Base-by-base conservation (phyloP, 192 early-diverging fungal genomes). In the Coemansia sp. region DNA sequence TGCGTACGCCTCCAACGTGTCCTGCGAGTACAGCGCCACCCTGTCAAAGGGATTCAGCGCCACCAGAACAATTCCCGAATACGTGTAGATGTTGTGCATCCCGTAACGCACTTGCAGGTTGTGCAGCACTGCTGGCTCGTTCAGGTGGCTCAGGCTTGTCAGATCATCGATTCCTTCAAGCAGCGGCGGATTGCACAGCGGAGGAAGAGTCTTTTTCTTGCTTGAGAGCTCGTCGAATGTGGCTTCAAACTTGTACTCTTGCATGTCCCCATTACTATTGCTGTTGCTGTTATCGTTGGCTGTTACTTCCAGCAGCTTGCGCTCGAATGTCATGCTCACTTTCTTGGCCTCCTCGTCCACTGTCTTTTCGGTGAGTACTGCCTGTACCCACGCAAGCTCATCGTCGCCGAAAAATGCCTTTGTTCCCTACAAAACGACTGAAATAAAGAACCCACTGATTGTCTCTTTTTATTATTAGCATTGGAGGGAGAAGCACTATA, bases 51-150 rank as follows among this genome's bases (percentile, higher is more conserved):
- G 97, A 69, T 99, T 99, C 73, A 95, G 91, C 48, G 97, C 97
- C 69, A 99, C 96, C 68, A 99, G 80, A 36, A 99, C 97, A 57
- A 99, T 97, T 54, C 97, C 97, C 32, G 96, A 98, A 74, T 99
- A 99, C 16, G 97, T 99, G 82, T 99, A 99, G 75, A 99, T 99
- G 73, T 92, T 92, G 74, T 95, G 87, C 75, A 95, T 92, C 7
- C 83, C 78, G 73, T 98, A 99, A 48, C 97, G 89, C 21, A 94
- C 87, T 43, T 84, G 85, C 78, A 99, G 90, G 69, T 93, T 96
- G 82, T 97, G 91, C 41, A 99, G 88, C 4, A 99, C 97, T 37
- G 90, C 90, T 36, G 92, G 93, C 85, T 98, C 96, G 85, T 99
- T 94, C 47, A 99, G 87, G 74, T 98, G 91, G 60, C 91, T 93